Base-by-base conservation (phyloP, 2,329 filamentous ascomycete species). In the Mycogone perniciosa region DNA sequence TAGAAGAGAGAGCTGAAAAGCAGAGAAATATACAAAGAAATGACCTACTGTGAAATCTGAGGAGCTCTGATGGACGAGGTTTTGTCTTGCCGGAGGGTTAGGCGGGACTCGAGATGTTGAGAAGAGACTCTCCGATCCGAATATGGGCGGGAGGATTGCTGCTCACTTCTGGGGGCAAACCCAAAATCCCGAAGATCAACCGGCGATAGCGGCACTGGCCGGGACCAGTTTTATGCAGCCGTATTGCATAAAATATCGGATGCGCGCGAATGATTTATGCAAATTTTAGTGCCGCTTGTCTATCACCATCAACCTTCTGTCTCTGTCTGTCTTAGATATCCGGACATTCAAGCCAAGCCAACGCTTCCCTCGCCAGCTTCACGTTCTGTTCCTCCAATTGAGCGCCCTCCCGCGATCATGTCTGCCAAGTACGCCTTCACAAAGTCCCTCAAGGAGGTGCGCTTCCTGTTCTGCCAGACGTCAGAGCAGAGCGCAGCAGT, bases 381-480 rank as follows among this genome's bases (percentile, higher is more conserved):
- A n/a, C 26, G 27, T 13, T 7, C 26, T 11, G 20, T 7, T 6
- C 11, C 31, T 13, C 38, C 27, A 41, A 49, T 50, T 39, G 42
- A 48, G 11, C 34, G 4, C 31, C n/a, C 48, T 30, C 5, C 44
- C 56, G 61, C 58, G 66, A 77, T 60, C 59, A 97, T 97, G 93
- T 89, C 90, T 61, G 77, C 80, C 73, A 95, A 93, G 79, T 96
- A 96, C 76, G 89, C 84, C 62, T 99, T 99, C 75, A 81, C 83
- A 61, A 86, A 89, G 71, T 76, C 83, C 59, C 79, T 99, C 69
- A 95, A 90, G 80, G 93, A 99, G 80, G 80, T 99, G 69, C 88
- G 93, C 68, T 99, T 99, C 76, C 80, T 95, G 64, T 92, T 97
- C 76, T 97, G 93, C 78, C 92, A 97, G 75, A 91, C 89, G 48